A percentile compares a stretch with the other conserved stretches of the same genome.
Conservation (phyloP, 2,329 filamentous ascomycete species). For the Fusarium chuoi region DNA sequence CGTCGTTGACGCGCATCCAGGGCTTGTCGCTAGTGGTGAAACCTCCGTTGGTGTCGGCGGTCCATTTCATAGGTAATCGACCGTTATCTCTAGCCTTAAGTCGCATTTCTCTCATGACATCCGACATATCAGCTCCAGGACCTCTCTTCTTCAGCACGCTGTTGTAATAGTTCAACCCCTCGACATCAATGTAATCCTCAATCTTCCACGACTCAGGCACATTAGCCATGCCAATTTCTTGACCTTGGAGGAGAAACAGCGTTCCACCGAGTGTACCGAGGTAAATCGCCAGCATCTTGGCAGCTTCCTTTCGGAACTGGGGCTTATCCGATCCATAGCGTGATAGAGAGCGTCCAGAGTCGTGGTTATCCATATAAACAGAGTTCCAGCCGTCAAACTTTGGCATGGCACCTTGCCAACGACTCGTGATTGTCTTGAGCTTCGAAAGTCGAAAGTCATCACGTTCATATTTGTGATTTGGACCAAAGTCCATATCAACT, state of each 20-base stretch:
- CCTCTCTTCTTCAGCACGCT: constrained; percentile 34
- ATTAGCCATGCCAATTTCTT: constrained; percentile 64
- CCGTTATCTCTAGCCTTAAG: constrained; percentile 45
- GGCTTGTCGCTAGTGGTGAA: constrained; percentile 38
- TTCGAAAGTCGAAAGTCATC: constrained; percentile 51
- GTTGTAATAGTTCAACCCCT: constrained; percentile 54
- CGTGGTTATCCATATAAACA: constrained; percentile 66
- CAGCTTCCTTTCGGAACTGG: constrained; percentile 50
- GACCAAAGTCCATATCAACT: constrained; percentile 47
- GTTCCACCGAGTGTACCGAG: constrained; percentile 56
- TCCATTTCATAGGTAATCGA: constrained; percentile 60
- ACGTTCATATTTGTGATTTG: constrained; percentile 52
- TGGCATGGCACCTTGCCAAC: constrained; percentile 52
- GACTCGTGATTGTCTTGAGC: constrained; percentile 49
- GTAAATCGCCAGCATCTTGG: constrained; percentile 59
- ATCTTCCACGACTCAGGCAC: constrained; percentile 55
- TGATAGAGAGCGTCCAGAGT: constrained; percentile 62
- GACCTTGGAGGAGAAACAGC: constrained; percentile 61
- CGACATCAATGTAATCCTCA: constrained; percentile 56
- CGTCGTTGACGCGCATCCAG: constrained; percentile 46
- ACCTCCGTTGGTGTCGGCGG: constrained; percentile 58
- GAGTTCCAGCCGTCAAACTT: constrained; percentile 59
- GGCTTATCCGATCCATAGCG: constrained; percentile 57
- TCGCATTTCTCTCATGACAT: constrained; percentile 55
- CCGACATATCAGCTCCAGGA: constrained; percentile 39